These are phyloP conservation scores for Syzygium grande DNA, from an alignment of 345 rosid genomes.

Conservation along the genomic window DNA sequence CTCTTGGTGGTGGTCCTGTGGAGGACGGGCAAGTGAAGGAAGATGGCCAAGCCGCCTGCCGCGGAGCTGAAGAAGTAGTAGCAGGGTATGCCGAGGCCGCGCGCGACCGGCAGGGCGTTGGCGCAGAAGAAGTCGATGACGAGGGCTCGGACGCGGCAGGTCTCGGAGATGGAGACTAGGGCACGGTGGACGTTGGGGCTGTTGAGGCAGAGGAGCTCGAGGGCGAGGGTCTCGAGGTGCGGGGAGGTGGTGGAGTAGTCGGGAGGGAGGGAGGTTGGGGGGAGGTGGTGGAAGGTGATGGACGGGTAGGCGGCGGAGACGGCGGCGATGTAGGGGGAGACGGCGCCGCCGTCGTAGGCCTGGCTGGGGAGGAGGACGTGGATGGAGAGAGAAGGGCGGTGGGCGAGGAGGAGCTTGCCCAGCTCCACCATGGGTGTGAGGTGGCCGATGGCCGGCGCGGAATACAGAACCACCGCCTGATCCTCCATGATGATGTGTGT, in stretches of 20 bases:
- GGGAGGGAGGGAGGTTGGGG: neutral
- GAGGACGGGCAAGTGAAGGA: neutral
- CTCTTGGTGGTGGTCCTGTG: neutral
- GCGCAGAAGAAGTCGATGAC: conserved; percentile 4
- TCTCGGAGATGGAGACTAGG: neutral
- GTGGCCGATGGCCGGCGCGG: neutral
- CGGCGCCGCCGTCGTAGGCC: neutral
- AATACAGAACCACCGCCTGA: neutral
- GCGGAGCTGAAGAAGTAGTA: neutral
- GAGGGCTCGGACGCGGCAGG: neutral
- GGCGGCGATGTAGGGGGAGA: neutral
- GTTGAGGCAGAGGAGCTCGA: neutral
- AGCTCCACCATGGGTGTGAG: conserved; percentile 1
- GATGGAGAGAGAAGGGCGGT: neutral
- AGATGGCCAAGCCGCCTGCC: neutral
- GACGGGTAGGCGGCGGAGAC: neutral
- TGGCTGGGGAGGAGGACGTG: neutral
- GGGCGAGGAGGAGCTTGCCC: neutral
- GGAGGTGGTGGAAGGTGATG: conserved; percentile 3
- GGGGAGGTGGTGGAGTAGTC: neutral
- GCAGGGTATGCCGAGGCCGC: neutral
- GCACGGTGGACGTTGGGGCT: neutral
- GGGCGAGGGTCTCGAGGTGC: neutral
- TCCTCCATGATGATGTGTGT: neutral
- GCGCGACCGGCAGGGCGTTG: neutral